Base-by-base conservation (phyloP, 352 stramenopile genomes). In the Phytophthora europaea region DNA sequence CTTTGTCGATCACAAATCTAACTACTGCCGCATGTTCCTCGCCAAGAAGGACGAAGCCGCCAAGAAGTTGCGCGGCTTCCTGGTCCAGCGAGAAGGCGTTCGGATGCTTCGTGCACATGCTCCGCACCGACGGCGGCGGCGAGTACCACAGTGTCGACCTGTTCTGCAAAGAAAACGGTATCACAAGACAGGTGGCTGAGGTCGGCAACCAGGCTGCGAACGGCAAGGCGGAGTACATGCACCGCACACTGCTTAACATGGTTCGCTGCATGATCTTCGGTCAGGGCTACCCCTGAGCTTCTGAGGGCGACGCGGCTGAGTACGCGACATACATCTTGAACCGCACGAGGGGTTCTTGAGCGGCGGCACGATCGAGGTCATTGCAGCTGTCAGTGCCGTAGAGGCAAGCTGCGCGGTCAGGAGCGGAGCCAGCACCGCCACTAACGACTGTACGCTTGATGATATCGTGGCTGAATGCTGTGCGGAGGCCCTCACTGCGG, bases 151-250 rank as follows among this genome's bases (percentile, higher is more conserved):
- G 8, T 45, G 15, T 57, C 13, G 43, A 57, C 45, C 15, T 56
- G 20, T 54, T 65, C 26, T 48, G 45, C 59, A 55, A 65, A 10
- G 18, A 36, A 15, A 56, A 22, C 10, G 48, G 58, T 40, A 26
- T 53, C 13, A 18, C 26, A 13, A 15, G 28, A 20, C 23, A 65
- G 5, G 26, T 48, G 18, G 33, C 22, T 8, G 31, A 65, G 22
- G 18, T 26, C 16, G 26, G 7, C 2, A 56, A 54, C 2, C 59
- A 53, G 10, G 48, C 43, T 43, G 23, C 38, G 16, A 65, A 56
- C 16, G 40, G 45, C 9, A 65, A 65, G 43, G 61, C 51, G 20
- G 38, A 52, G 16, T 7, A 28, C 23, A 58, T 43, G 36, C 6
- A 43, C 36, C 36, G 36, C 36, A 43, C 13, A 43, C 5, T 43